A percentile compares a stretch with the other conserved stretches of the same genome.
These are phyloP conservation scores for Cryptococcus sp. DNA, from an alignment of 1,284 basidiomycete genomes.

Conservation along the genomic window DNA sequence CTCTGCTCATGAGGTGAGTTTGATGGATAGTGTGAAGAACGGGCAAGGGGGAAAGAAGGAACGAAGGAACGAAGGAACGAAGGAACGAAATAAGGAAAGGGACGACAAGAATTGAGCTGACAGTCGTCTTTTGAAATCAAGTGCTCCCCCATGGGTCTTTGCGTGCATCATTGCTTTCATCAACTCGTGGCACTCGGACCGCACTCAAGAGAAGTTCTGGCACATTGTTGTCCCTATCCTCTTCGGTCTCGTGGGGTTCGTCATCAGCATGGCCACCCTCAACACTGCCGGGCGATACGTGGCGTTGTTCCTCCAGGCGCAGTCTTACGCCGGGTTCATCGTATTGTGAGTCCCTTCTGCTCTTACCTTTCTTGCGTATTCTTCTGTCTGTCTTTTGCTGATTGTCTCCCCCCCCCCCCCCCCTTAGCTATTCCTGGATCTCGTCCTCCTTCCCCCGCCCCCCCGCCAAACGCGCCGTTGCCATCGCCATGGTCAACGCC, in stretches of 20 bases:
- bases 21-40: too few species aligned
- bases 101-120: conserved; percentile 51
- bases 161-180: conserved; percentile 57
- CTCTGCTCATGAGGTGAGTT: conserved; percentile 57
- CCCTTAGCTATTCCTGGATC: conserved; percentile 37
- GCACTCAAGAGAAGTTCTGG: conserved; percentile 56
- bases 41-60: too few species aligned
- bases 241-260: conserved; percentile 40
- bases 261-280: conserved; percentile 41
- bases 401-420: neutral
- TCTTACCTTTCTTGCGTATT: neutral
- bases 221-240: conserved; percentile 55
- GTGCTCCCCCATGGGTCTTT: conserved; percentile 71
- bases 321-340: conserved; percentile 43
- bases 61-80: neutral
- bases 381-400: neutral
- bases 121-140: conserved; percentile 60
- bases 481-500: conserved; percentile 45
- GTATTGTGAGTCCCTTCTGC: conserved; percentile 19
- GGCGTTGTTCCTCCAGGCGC: conserved; percentile 46
- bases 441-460: conserved; percentile 46
- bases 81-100: neutral
- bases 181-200: conserved; percentile 68
- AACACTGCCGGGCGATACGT: conserved; percentile 46
- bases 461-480: conserved; percentile 41